Base-by-base conservation (phyloP, 78 protist species). In the Fonticula alba region DNA sequence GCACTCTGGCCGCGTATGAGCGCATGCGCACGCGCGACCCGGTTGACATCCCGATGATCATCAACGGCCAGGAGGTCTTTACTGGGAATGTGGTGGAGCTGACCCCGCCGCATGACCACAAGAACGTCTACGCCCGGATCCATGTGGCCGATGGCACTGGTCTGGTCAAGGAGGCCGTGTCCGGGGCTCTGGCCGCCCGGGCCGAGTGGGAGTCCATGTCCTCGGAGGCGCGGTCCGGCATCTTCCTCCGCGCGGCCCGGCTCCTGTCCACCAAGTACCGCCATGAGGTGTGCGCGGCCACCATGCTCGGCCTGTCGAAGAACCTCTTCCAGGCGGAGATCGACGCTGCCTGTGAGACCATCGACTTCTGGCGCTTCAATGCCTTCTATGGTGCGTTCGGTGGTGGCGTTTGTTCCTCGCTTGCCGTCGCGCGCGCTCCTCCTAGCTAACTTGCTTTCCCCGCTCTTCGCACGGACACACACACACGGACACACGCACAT, bases 311-410 rank as follows among this genome's bases (percentile, higher is more conserved):
- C 17, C 89, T 81, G 55, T 47, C 64, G 43, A 88, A 88, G 86
- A 85, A 57, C 38, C 73, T 76, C n/a, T 80, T 71, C 73, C 94
- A 91, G 68, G 96, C 91, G 4, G 97, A 88, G 43, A 89, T 91
- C 64, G 97, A 91, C 69, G 73, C 85, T 9, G 76, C 87, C 0
- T 84, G 75, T 3, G 97, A 91, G 68, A 29, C 71, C 13, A 69
- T 70, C 37, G 97, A 91, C 65, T 91, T 91, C 70, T 79, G 56
- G 50, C 72, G 94, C 33, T 88, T 89, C 77, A 77, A 79, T 40
- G 74, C 66, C 55, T 57, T 79, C 64, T 89, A 70, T 36, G 82
- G 24, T 13, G 29, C 29, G 24, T 47, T 3, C 43, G 43, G 43
- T 7, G 43, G 43, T 7, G n/a, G n/a, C n/a, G n/a, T n/a, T n/a